These are phyloP conservation scores for Carex kokanica DNA, from an alignment of 176 grass and related monocot genomes.

Conservation along the genomic window DNA sequence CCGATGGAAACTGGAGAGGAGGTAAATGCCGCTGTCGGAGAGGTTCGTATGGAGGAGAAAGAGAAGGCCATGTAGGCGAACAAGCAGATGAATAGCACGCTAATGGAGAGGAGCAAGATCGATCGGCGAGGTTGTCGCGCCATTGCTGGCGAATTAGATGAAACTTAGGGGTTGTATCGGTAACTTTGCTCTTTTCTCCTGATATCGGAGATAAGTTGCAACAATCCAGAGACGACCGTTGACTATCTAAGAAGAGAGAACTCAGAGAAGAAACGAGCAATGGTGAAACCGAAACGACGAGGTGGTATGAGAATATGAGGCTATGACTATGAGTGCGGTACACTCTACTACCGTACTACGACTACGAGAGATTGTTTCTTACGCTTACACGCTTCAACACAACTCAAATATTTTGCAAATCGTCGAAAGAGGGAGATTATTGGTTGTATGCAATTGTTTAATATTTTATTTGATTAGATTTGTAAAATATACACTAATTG, in stretches of 20 bases:
- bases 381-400: too few relatives aligned
- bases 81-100: constrained; percentile 15
- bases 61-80: constrained; percentile 42
- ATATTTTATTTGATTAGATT: too few relatives aligned
- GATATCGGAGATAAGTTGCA: neutral
- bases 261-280: neutral
- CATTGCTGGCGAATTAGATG: neutral
- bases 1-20: neutral
- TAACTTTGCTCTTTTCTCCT: neutral
- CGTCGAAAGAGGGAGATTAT: too few relatives aligned
- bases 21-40: neutral
- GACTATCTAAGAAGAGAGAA: neutral
- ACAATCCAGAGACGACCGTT: constrained; percentile 6
- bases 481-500: too few relatives aligned
- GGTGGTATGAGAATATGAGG: too few relatives aligned
- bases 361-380: too few relatives aligned
- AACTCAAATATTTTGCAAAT: too few relatives aligned
- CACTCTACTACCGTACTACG: too few relatives aligned
- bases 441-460: too few relatives aligned
- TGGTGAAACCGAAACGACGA: too few relatives aligned
- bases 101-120: constrained; percentile 15
- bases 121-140: constrained; percentile 19
- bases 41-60: neutral
- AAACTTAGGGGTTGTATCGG: neutral
- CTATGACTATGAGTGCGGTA: too few relatives aligned